These are phyloP conservation scores for Filobasidium uniguttulatum DNA, from an alignment of 1,284 basidiomycete genomes.

Conservation along the genomic window DNA sequence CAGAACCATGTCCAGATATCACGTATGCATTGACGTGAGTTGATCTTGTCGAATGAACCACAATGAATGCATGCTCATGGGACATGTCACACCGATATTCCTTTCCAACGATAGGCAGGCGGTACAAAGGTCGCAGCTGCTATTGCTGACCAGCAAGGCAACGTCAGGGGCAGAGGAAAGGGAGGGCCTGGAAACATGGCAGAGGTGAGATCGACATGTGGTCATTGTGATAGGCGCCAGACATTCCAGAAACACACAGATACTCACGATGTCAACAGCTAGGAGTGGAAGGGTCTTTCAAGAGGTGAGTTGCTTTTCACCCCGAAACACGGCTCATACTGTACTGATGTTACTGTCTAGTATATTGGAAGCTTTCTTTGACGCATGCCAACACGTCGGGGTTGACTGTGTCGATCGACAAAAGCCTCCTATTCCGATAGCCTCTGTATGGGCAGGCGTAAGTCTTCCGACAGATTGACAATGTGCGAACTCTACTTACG, in stretches of 20 bases:
- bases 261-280: conserved; percentile 25
- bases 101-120: conserved; percentile 33
- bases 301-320: background rate
- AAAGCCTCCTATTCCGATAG: no score
- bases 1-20: background rate
- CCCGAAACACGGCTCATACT: background rate
- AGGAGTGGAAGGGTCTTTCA: conserved; percentile 4
- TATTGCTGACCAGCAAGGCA: conserved; percentile 46
- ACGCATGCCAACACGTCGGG: no score
- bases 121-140: conserved; percentile 64
- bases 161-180: conserved; percentile 47
- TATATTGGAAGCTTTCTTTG: no score
- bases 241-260: conserved; percentile 41
- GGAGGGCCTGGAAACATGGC: conserved; percentile 56
- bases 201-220: conserved; percentile 44
- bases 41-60: background rate
- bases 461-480: no score
- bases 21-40: background rate
- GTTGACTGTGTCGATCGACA: no score
- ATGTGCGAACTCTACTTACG: no score
- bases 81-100: no score
- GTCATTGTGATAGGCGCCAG: conserved; percentile 42
- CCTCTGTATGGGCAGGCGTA: background rate
- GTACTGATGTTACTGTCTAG: no score
- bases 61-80: no score